Conservation (phyloP, 2,329 filamentous ascomycete species). For the Colletotrichum paranaense region DNA sequence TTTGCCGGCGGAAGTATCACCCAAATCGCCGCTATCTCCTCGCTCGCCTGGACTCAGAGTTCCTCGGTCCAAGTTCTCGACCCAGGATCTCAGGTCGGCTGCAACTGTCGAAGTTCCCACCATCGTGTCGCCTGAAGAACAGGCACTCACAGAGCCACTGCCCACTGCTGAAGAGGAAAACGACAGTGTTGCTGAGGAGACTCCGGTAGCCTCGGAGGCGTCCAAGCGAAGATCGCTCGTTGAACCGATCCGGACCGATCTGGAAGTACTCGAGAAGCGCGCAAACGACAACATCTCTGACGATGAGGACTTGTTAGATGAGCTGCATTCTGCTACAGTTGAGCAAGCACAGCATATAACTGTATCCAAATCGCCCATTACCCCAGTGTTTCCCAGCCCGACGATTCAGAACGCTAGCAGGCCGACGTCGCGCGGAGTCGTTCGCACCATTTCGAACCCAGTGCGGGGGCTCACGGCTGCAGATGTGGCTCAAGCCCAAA, state of each 20-base stretch:
- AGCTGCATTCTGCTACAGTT: slow-evolving; percentile 83
- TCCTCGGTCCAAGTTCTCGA: slow-evolving; percentile 58
- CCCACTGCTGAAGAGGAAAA: slow-evolving; percentile 34
- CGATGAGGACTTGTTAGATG: slow-evolving; percentile 88
- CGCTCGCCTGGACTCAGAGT: slow-evolving; percentile 39
- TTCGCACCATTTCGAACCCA: slow-evolving; percentile 50
- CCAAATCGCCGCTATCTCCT: slow-evolving; percentile 32
- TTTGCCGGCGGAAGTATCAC: slow-evolving; percentile 34
- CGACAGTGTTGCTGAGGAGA: slow-evolving; percentile 41
- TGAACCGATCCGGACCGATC: slow-evolving; percentile 68
- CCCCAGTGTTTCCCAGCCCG: slow-evolving; percentile 65
- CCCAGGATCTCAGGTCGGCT: slow-evolving; percentile 46
- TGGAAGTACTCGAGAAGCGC: slow-evolving; percentile 47
- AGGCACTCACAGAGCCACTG: neutral
- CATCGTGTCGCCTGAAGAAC: slow-evolving; percentile 19
- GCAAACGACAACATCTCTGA: slow-evolving; percentile 66
- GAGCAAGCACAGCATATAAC: slow-evolving; percentile 85
- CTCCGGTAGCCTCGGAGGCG: slow-evolving; percentile 42
- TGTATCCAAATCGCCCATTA: slow-evolving; percentile 86
- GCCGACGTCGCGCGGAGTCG: slow-evolving; percentile 51
- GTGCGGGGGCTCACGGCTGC: slow-evolving; percentile 57
- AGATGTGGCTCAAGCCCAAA: slow-evolving; percentile 56
- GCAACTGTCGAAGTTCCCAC: slow-evolving; percentile 36
- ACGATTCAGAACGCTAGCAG: slow-evolving; percentile 36
- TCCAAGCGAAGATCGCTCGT: slow-evolving; percentile 51